Conservation (phyloP, 2,329 filamentous ascomycete genomes). For the Trichoderma sp. region DNA sequence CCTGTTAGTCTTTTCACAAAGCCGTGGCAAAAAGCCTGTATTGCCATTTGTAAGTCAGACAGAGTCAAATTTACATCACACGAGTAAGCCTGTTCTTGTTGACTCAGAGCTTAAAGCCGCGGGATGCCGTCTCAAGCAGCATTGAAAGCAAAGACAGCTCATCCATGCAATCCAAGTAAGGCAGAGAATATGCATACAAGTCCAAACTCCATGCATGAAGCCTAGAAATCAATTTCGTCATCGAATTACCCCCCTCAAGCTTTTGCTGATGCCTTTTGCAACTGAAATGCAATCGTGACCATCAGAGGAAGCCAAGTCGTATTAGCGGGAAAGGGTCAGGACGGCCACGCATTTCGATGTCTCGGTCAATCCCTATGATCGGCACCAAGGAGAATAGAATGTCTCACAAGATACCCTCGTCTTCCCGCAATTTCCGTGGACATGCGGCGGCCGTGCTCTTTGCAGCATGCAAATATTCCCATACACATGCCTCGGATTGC, state of each 20-base stretch:
- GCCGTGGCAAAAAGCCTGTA: neutral
- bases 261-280: neutral
- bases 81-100: neutral
- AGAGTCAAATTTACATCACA: neutral
- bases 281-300: neutral
- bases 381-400: neutral
- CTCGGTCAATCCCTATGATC: neutral
- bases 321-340: neutral
- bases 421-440: neutral
- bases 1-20: neutral
- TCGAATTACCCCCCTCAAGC: neutral
- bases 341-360: neutral
- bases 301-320: neutral
- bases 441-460: neutral
- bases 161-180: neutral
- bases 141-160: neutral
- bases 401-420: neutral
- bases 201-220: neutral
- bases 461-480: neutral
- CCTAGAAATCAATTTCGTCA: neutral
- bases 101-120: slow-evolving; percentile 8
- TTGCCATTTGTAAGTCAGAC: neutral
- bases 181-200: neutral
- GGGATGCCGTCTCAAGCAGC: neutral
- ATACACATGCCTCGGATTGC: neutral